Percentiles rank a stretch among this genome's conserved stretches.
Evolutionary conservation across 2,329 filamentous ascomycete species (phyloP).

Genomic region (Aspergillus fructus): DNA sequence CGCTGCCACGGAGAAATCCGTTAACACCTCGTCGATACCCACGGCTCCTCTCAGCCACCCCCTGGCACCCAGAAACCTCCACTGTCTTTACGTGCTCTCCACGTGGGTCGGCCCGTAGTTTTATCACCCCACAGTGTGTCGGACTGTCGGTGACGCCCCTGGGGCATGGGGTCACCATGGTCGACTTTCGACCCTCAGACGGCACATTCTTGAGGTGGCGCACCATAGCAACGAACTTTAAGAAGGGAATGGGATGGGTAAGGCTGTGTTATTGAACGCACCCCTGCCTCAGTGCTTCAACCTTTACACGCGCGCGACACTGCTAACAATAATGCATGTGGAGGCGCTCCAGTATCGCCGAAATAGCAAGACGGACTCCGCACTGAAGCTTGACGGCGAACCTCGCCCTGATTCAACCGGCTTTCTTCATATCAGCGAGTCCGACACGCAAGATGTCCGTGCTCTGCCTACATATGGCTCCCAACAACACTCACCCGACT

Average conservation of each 20-base stretch:
- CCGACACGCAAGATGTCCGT: background rate
- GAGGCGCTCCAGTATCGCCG: background rate
- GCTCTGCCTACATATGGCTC: background rate
- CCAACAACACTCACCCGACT: background rate
- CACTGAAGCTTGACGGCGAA: background rate
- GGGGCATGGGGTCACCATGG: background rate
- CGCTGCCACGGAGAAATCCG: background rate
- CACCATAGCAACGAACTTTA: slow-evolving; percentile 1
- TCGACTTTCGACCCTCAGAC: background rate
- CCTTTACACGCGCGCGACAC: background rate
- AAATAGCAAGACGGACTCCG: background rate
- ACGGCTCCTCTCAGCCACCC: background rate
- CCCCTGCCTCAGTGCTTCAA: background rate
- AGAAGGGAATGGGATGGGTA: background rate
- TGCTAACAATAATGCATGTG: slow-evolving; percentile 6
- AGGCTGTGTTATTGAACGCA: background rate
- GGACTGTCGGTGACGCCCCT: background rate
- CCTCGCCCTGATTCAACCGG: background rate
- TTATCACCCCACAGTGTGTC: slow-evolving; percentile 1
- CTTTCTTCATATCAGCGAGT: background rate
- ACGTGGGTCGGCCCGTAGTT: slow-evolving; percentile 4
- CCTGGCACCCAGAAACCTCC: background rate
- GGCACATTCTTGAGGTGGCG: background rate
- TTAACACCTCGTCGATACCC: background rate
- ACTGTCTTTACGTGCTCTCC: background rate